These are phyloP conservation scores for Fraxinus sp. DNA, from an alignment of 305 asterid genomes.

Conservation along the genomic window DNA sequence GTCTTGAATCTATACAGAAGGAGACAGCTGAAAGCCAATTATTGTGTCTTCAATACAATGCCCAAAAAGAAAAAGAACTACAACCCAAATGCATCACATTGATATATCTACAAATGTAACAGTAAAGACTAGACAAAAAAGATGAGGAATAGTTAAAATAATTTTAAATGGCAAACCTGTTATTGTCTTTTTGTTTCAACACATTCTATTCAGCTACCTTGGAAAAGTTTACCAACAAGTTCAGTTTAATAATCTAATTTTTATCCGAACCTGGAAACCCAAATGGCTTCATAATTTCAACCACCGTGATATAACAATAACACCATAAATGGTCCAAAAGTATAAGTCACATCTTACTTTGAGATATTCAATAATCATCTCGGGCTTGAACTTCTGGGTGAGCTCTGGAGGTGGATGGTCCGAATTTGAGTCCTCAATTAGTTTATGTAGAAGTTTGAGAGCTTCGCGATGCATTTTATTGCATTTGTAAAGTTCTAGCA, in stretches of 20 bases:
- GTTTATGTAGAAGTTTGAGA: conserved; percentile 76
- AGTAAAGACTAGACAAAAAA: conserved; percentile 11
- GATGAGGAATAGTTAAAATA: background rate
- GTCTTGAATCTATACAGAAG: background rate
- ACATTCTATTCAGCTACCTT: conserved; percentile 13
- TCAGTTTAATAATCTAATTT: background rate
- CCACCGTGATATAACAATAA: conserved; percentile 20
- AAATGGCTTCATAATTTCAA: conserved; percentile 11
- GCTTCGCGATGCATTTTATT: conserved; percentile 88
- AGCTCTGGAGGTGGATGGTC: conserved; percentile 75
- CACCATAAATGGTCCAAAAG: conserved; percentile 22
- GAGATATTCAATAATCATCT: conserved; percentile 90
- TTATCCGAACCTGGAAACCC: background rate
- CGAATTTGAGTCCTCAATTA: conserved; percentile 85
- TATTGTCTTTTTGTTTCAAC: conserved; percentile 14
- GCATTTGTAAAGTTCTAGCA: conserved; percentile 83
- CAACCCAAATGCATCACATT: background rate
- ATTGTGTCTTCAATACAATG: background rate
- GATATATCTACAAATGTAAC: background rate
- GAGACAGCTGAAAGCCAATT: conserved; percentile 7
- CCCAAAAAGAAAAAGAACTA: background rate
- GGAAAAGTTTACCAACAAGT: background rate
- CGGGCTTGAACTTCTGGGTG: conserved; percentile 84
- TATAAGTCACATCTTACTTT: conserved; percentile 55
- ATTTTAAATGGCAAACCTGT: background rate